phyloP scores from a whole-genome alignment of 257 asterid species.

The Lithospermum erythrorhizon region DNA sequence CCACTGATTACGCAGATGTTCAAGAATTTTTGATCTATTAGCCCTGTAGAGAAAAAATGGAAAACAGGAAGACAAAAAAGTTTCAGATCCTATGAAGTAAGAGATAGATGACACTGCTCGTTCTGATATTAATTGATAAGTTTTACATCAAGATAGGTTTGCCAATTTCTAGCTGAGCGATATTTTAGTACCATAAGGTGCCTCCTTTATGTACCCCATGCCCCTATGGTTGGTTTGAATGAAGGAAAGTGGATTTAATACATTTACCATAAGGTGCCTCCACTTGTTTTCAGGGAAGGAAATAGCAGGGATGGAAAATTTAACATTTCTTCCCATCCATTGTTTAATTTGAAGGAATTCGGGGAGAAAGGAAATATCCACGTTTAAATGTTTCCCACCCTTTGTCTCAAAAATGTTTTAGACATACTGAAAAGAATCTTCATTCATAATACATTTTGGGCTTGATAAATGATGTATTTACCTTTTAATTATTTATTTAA shows the following conservation, averaged over 20 bases:
- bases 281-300: too few relatives aligned
- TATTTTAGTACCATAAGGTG: too few relatives aligned
- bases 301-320: too few relatives aligned
- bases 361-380: too few relatives aligned
- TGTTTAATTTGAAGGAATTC: too few relatives aligned
- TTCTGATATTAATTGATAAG: not conserved
- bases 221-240: not conserved
- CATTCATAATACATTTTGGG: not conserved
- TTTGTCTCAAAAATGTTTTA: too few relatives aligned
- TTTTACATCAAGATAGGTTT: not conserved
- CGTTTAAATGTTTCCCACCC: not conserved
- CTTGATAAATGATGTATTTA: not conserved
- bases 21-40: constrained; percentile 58
- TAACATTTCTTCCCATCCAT: too few relatives aligned
- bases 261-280: too few relatives aligned
- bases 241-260: not conserved
- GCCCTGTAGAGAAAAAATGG: constrained; percentile 37
- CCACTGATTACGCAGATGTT: constrained; percentile 70
- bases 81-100: constrained; percentile 1
- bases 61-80: constrained; percentile 6
- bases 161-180: not conserved
- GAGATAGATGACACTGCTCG: not conserved
- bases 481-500: too few relatives aligned
- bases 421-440: too few relatives aligned
- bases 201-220: not conserved